Conservation (phyloP, 2,329 filamentous ascomycete species). For the Cladophialophora bantiana region DNA sequence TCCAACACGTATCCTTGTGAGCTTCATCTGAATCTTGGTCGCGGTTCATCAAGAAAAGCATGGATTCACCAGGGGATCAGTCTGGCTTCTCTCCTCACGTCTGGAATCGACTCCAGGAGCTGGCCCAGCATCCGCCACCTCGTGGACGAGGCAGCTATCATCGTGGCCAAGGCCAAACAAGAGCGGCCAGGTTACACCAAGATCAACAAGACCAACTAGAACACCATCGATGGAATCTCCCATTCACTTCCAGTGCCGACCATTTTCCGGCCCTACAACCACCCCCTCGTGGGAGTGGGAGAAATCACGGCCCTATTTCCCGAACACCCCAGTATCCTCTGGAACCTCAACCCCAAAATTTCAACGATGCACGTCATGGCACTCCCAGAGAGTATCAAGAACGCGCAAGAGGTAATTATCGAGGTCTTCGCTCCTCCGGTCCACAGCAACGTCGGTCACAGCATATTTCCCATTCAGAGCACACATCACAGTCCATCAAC, state of each 20-base stretch:
- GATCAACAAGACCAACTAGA: neutral
- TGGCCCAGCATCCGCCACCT: slow-evolving; percentile 12
- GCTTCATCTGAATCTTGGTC: slow-evolving; percentile 2
- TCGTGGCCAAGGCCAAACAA: slow-evolving; percentile 9
- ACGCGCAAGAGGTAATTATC: slow-evolving; percentile 29
- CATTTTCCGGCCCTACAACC: slow-evolving; percentile 21
- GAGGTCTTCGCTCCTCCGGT: slow-evolving; percentile 14
- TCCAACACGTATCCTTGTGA: neutral
- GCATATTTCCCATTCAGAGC: neutral
- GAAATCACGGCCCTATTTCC: neutral
- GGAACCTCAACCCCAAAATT: slow-evolving; percentile 10
- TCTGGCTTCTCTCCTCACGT: slow-evolving; percentile 25
- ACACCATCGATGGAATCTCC: neutral
- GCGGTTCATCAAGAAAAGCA: neutral
- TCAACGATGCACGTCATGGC: slow-evolving; percentile 18
- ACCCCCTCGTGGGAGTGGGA: slow-evolving; percentile 1
- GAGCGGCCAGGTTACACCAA: slow-evolving; percentile 10
- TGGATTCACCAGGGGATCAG: slow-evolving; percentile 12
- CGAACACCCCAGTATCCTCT: slow-evolving; percentile 4
- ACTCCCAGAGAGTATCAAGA: slow-evolving; percentile 35
- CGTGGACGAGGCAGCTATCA: slow-evolving; percentile 19
- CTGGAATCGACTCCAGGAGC: slow-evolving; percentile 21
- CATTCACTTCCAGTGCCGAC: slow-evolving; percentile 14
- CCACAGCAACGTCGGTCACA: slow-evolving; percentile 16
- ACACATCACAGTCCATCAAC: neutral